Evolutionary conservation across 164 flowering plant species (phyloP).

Genomic region (Tetracentron sinense): DNA sequence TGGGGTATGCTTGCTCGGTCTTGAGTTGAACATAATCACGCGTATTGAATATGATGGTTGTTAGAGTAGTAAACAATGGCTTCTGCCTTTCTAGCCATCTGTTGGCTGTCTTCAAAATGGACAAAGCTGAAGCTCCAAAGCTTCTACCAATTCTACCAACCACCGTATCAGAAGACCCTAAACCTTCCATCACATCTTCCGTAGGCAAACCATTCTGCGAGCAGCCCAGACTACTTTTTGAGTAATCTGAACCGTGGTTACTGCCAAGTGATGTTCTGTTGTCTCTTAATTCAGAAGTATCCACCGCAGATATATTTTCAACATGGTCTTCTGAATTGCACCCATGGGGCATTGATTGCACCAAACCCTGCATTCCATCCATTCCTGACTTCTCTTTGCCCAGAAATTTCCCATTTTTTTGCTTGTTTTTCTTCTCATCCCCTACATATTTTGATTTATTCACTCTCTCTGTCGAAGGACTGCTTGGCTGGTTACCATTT

Average conservation of each 20-base stretch:
- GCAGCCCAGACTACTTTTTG: constrained; percentile 14
- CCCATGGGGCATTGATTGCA: constrained; percentile 17
- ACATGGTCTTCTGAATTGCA: constrained; percentile 18
- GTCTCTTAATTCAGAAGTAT: constrained; percentile 21
- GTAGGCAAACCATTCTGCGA: constrained; percentile 23
- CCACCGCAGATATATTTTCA: constrained; percentile 18
- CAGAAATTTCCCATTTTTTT: constrained; percentile 24
- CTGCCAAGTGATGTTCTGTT: constrained; percentile 14
- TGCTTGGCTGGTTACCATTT: constrained; percentile 26
- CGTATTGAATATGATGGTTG: constrained; percentile 21
- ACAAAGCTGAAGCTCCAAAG: constrained; percentile 33
- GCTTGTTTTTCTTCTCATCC: constrained; percentile 35
- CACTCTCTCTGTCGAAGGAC: constrained; percentile 14
- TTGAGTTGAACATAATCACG: constrained; percentile 41
- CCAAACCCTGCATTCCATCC: constrained; percentile 20
- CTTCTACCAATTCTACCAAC: constrained; percentile 28
- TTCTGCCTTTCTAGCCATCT: constrained; percentile 55
- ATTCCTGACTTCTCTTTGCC: constrained; percentile 30
- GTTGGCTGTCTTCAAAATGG: constrained; percentile 31
- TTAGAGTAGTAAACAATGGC: constrained; percentile 40
- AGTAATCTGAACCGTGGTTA: constrained; percentile 11
- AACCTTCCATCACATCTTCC: constrained; percentile 23
- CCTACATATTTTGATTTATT: constrained; percentile 16
- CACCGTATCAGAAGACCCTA: constrained; percentile 25
- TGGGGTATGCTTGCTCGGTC: constrained; percentile 49